Evolutionary conservation across 192 early-diverging fungal genomes (phyloP).

Genomic region (Coemansia sp.): DNA sequence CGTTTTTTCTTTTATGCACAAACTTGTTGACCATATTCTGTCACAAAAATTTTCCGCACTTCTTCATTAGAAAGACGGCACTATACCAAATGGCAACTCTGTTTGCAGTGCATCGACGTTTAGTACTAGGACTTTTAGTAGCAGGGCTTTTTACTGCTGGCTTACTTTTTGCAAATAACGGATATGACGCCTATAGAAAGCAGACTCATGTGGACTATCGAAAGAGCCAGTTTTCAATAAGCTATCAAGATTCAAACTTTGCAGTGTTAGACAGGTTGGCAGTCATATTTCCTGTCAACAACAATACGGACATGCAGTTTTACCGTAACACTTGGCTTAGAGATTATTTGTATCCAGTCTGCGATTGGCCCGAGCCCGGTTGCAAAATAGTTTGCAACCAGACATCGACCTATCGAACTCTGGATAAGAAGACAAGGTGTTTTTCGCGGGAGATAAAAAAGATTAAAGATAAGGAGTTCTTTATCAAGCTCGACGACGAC

Average conservation of each 20-base stretch:
- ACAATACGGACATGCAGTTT: constrained; percentile 55
- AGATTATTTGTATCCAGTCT: constrained; percentile 43
- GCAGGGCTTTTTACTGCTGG: constrained; percentile 21
- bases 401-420: constrained; percentile 29
- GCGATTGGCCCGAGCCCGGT: constrained; percentile 38
- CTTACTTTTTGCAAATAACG: no score
- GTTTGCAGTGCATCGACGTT: constrained; percentile 3
- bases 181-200: background rate
- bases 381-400: constrained; percentile 47
- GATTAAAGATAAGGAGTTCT: constrained; percentile 32
- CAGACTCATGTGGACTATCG: constrained; percentile 17
- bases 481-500: constrained; percentile 55
- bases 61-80: no score
- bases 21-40: no score
- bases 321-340: constrained; percentile 50
- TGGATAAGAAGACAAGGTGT: constrained; percentile 43
- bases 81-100: no score
- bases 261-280: constrained; percentile 24
- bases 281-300: constrained; percentile 43
- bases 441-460: constrained; percentile 32
- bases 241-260: constrained; percentile 2
- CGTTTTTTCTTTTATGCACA: no score
- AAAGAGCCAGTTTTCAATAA: background rate
- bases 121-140: constrained; percentile 12
- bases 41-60: no score